Percentiles rank a stretch among this genome's conserved stretches.
Conservation (phyloP, 257 asterid genomes). For the Gentiana macrophylla region DNA sequence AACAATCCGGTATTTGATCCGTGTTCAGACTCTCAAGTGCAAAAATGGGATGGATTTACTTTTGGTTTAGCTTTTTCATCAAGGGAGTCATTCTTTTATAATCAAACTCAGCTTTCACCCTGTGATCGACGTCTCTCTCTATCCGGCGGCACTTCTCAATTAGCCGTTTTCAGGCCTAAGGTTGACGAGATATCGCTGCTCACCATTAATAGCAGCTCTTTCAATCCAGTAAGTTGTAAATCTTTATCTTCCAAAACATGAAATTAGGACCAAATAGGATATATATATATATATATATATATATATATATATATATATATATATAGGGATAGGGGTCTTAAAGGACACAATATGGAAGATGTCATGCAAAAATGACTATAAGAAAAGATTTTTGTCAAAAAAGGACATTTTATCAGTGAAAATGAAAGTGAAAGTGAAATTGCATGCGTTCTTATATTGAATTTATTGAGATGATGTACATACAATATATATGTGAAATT, state of each 20-base stretch:
- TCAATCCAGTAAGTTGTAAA: constrained; percentile 31
- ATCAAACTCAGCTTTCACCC: constrained; percentile 84
- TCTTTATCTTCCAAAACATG: background rate
- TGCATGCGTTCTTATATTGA: no score
- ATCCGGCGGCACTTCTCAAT: constrained; percentile 25
- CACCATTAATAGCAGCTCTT: constrained; percentile 45
- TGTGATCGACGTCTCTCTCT: constrained; percentile 75
- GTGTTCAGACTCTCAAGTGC: constrained; percentile 62
- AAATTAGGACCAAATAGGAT: no score
- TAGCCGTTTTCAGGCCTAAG: constrained; percentile 79
- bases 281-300: no score
- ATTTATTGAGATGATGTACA: background rate
- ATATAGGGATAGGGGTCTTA: no score
- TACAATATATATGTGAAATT: background rate
- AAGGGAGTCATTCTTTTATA: constrained; percentile 55
- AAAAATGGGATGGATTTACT: constrained; percentile 67
- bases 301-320: no score
- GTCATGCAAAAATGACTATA: no score
- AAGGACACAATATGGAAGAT: no score
- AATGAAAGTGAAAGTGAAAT: no score
- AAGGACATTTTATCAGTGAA: no score
- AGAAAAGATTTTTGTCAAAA: no score
- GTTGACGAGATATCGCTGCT: constrained; percentile 94
- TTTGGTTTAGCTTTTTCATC: constrained; percentile 77
- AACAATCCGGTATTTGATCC: constrained; percentile 59